Evolutionary conservation across 441 rosid species (phyloP), one percentile per base, ranked within the genome.

Genomic region (Macaranga tanarius): DNA sequence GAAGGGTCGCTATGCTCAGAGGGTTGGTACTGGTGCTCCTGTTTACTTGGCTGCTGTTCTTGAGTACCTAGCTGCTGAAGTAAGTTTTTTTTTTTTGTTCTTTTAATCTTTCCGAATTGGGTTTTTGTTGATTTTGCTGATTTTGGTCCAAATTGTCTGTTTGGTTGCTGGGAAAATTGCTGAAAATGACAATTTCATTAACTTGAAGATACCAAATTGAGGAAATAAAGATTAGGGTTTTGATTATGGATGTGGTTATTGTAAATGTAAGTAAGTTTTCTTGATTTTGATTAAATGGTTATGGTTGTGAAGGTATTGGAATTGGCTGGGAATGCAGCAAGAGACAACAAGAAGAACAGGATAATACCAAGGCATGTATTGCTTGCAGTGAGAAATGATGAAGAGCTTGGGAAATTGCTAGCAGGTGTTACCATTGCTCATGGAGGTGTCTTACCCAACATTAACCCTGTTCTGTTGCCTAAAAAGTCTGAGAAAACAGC

Each of bases 31-130:
- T 7, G 73, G 73, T 1, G 73, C 73, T 69, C 82, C 84, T 3
- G 84, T 81, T 52, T 81, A 81, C 76, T 26, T 81, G 59, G 84
- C 84, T 25, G 84, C 84, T 5, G 84, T 81, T 17, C 82, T 81
- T 3, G 84, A 81, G 74, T 81, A 81, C 60, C 71, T 81, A 9
- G 73, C 73, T 11, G 73, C 73, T 44, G 73, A 70, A 17, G 73
- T 70, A 58, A 57, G 25, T 16, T 28, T 28, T 28, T 28, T 28
- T 28, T 28, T 3, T 3, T 28, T 3, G 1, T 28, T 28, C 31
- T 3, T 28, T 28, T 28, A 28, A 28, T 1, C 4, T 31, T 31
- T 31, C 38, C 5, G 38, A 31, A 31, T 31, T 45, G 19, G 7
- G 19, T 58, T 16, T 34, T 20, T 6, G 0, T 28, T 5, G 11